Evolutionary conservation across 805 yeast genomes (phyloP).

Genomic region (Isabelozyma rhagii): DNA sequence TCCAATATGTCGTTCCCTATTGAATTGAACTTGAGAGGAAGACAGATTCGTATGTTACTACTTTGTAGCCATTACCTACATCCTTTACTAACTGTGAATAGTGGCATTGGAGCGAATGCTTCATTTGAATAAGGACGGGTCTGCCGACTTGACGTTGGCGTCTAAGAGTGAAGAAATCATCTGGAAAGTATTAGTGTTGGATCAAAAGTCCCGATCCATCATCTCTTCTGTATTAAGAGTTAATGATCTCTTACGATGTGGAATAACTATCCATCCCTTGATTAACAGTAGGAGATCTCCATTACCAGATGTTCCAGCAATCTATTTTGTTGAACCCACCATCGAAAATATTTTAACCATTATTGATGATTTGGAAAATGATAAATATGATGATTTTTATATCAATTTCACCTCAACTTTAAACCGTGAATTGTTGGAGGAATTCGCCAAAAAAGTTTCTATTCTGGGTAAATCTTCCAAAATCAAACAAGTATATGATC

Average conservation of each 20-base stretch:
- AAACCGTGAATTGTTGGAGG: conserved; percentile 76
- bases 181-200: conserved; percentile 92
- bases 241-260: conserved; percentile 84
- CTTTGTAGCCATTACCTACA: background rate
- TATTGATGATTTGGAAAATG: conserved; percentile 67
- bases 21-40: conserved; percentile 18
- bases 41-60: conserved; percentile 14
- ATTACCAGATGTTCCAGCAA: conserved; percentile 90
- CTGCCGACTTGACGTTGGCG: conserved; percentile 52
- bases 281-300: conserved; percentile 73
- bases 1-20: conserved; percentile 9
- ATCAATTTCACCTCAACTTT: conserved; percentile 84
- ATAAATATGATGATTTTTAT: conserved; percentile 74
- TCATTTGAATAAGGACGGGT: conserved; percentile 66
- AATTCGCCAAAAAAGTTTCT: conserved; percentile 81
- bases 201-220: conserved; percentile 74
- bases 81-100: background rate
- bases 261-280: conserved; percentile 85
- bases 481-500: conserved; percentile 89
- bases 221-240: conserved; percentile 90
- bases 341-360: conserved; percentile 67
- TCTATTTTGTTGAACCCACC: conserved; percentile 89
- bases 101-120: conserved; percentile 72
- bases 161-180: conserved; percentile 62
- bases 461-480: conserved; percentile 63